Evolutionary conservation across 108 stramenopile species (phyloP).

Genomic region (Cylindrotheca closterium): DNA sequence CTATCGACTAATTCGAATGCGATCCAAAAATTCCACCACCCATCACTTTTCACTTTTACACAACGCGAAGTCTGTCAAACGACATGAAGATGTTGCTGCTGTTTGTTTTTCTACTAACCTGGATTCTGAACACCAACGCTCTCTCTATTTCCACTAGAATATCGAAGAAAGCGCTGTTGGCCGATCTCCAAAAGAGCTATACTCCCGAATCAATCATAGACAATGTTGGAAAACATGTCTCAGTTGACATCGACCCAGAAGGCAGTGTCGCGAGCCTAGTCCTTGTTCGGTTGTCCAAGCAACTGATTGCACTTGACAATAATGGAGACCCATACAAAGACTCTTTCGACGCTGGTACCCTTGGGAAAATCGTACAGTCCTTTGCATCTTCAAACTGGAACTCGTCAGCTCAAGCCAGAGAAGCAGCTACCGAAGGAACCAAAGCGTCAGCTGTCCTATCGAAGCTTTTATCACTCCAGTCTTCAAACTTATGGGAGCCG

Average conservation of each 20-base stretch:
- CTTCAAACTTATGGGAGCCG: constrained; percentile 20
- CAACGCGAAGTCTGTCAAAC: no score
- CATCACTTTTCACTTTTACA: no score
- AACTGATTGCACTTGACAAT: constrained; percentile 36
- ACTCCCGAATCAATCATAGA: constrained; percentile 29
- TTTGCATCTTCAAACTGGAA: constrained; percentile 4
- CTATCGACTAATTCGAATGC: no score
- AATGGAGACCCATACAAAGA: background rate
- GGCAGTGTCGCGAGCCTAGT: constrained; percentile 31
- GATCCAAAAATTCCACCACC: no score
- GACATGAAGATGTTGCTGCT: no score
- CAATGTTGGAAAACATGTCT: constrained; percentile 18
- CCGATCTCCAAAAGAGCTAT: constrained; percentile 31
- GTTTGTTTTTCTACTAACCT: background rate
- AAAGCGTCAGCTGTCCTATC: constrained; percentile 35
- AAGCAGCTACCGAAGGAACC: constrained; percentile 36
- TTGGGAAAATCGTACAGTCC: background rate
- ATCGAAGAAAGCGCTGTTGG: background rate
- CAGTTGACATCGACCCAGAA: constrained; percentile 15
- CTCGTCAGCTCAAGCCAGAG: constrained; percentile 13
- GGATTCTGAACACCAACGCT: background rate
- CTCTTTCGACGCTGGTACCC: background rate
- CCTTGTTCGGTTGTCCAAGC: constrained; percentile 45
- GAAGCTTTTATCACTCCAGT: constrained; percentile 13
- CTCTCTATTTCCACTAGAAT: background rate